Evolutionary conservation across 129 eudicot species (phyloP), one percentile per base, ranked within the genome.

Genomic region (Artemisia argyi): DNA sequence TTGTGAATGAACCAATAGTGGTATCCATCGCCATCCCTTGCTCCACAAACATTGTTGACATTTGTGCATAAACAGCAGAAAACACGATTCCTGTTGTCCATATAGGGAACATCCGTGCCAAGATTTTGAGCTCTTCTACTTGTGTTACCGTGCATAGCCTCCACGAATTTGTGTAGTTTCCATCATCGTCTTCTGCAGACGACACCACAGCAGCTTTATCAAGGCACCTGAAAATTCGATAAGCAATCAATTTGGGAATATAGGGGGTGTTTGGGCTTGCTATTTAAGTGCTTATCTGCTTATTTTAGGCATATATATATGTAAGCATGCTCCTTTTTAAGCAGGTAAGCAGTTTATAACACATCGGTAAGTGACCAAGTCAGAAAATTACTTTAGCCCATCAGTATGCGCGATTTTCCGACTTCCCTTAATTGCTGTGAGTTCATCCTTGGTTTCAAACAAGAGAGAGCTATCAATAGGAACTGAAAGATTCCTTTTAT

Each of bases 21-120:
- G 83, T 77, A 69, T 85, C 82, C 83, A 85, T 59, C n/a, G 70
- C 71, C 61, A 77, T 73, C 15, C 85, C 86, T 75, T 85, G 89
- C 63, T 76, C 75, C 42, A 85, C 89, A 10, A 83, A 85, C 60
- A 85, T 42, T 12, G 85, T 85, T 1, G 80, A 79, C 86, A 85
- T 85, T 71, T 85, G 89, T 13, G 83, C 89, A 47, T 47, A 47
- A 5, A 47, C 11, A 47, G 52, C 52, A 47, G 52, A 47, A 6
- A 47, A 47, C 11, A 47, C 13, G 11, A 47, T 47, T 3, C 52
- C 52, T 7, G 52, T 2, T 47, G 52, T 13, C 52, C 11, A 47
- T 9, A 47, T 47, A 2, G 13, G 52, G 5, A 47, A 47, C 11
- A 9, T 7, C 2, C 52, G 2, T 5, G 7, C 5, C 52, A 47